Conservation (phyloP, 2,329 filamentous ascomycete species). For the Calcarisporium arbuscula region DNA sequence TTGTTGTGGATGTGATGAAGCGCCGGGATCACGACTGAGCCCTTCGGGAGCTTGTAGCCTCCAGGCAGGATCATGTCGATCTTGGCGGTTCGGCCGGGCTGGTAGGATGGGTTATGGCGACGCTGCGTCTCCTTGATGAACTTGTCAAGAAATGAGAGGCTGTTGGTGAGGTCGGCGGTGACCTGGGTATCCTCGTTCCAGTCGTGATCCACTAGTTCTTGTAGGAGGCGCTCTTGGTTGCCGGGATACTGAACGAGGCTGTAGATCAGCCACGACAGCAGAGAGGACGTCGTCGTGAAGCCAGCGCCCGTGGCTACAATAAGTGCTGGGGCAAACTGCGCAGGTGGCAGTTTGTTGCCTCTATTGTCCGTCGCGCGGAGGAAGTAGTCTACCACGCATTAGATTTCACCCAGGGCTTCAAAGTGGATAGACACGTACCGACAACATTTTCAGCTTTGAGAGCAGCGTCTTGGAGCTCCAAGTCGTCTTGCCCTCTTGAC, state of each 20-base stretch:
- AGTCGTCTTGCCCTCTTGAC: constrained; percentile 29
- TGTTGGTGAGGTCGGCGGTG: constrained; percentile 39
- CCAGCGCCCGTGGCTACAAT: constrained; percentile 51
- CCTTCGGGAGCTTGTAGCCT: constrained; percentile 49
- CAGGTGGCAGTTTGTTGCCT: constrained; percentile 45
- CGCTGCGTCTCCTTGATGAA: constrained; percentile 57
- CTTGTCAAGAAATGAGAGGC: constrained; percentile 47
- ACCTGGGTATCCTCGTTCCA: constrained; percentile 36
- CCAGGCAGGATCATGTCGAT: constrained; percentile 52
- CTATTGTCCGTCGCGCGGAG: constrained; percentile 46
- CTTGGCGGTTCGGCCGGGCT: constrained; percentile 51
- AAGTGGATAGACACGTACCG: constrained; percentile 8
- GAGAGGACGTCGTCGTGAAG: constrained; percentile 53
- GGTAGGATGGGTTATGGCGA: constrained; percentile 54
- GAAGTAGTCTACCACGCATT: constrained; percentile 41
- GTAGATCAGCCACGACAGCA: constrained; percentile 54
- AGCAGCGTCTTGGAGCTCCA: constrained; percentile 42
- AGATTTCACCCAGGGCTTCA: neutral
- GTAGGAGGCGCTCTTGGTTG: constrained; percentile 49
- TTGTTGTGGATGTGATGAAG: constrained; percentile 49
- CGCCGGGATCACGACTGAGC: constrained; percentile 45
- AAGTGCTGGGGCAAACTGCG: constrained; percentile 24
- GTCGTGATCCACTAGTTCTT: constrained; percentile 48
- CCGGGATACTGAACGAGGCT: constrained; percentile 45
- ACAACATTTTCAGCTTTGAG: constrained; percentile 36